Base-by-base conservation (phyloP, 768 basidiomycete genomes). In the Lentinus tigrinus region DNA sequence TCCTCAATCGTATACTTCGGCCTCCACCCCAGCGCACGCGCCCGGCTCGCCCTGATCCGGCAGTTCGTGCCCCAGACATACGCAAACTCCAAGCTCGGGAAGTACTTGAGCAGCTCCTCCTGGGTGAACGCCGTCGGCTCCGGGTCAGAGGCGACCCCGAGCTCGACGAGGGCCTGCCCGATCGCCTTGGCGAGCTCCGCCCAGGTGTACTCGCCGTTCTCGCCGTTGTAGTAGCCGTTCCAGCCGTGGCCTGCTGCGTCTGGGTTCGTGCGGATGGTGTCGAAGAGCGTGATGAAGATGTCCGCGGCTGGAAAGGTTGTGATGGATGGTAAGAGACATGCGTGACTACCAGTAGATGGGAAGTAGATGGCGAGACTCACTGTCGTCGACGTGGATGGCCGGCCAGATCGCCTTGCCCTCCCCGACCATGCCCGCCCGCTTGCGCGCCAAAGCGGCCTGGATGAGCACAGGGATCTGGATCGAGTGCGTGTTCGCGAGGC, bases 401-500 rank as follows among this genome's bases (percentile, higher is more conserved):
- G 80, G 77, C 86, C 85, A 89, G 8, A 83, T 47, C 52, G 87
- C 85, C 64, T 76, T 71, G 1, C 88, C 87, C 43, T 75, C 64
- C 0, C 86, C 85, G 4, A 88, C 73, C 63, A 83, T 71, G 13
- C 83, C 84, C 0, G 75, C 84, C 34, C 78, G 75, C 0, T 76
- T 76, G 36, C 86, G 75, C 60, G 65, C 72, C 37, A 86, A 62
- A 23, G 77, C 67, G 0, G 77, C 78, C 10, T 70, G 67, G 55
- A 87, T 77, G 4, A 84, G 65, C 2, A 82, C 31, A 31, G 31
- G 85, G 24, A 88, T 78, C 57, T 83, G 82, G 7, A 74, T 67
- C 0, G 85, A 87, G 9, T 80, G 83, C 3, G 72, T 67, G 26
- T 82, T 76, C 28, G 80, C 78, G 26, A 88, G 74, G 3, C 64